These are phyloP conservation scores for Lactarius hengduanensis DNA, from an alignment of 768 basidiomycete genomes.

Conservation along the genomic window DNA sequence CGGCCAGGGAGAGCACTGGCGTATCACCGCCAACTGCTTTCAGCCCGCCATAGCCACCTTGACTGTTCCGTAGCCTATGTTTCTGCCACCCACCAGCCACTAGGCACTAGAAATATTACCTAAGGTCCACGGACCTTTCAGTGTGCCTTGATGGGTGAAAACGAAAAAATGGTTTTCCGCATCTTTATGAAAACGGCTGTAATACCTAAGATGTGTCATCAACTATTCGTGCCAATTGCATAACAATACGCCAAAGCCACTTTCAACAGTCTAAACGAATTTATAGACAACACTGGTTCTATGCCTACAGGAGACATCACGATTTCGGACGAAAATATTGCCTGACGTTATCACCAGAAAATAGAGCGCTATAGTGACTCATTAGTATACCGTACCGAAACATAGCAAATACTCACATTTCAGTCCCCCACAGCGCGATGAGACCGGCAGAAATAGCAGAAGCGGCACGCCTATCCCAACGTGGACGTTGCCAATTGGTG, in stretches of 20 bases:
- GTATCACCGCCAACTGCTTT: no score
- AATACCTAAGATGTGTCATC: background rate
- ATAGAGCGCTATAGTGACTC: background rate
- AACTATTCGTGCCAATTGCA: no score
- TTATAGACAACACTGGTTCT: background rate
- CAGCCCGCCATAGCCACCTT: no score
- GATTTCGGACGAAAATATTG: background rate
- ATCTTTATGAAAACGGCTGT: no score
- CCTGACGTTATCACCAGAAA: background rate
- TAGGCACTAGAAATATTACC: no score
- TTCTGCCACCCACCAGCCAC: no score
- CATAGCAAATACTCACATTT: slow-evolving; percentile 51
- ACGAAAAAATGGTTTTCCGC: no score
- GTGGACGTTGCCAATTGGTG: slow-evolving; percentile 58
- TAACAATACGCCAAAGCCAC: no score
- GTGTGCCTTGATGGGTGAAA: no score
- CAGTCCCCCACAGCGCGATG: slow-evolving; percentile 58
- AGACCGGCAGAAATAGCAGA: slow-evolving; percentile 58
- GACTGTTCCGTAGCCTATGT: no score
- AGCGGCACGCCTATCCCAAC: slow-evolving; percentile 64
- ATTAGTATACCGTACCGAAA: background rate
- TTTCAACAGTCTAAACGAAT: background rate
- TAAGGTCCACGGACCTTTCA: no score
- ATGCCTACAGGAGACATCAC: background rate
- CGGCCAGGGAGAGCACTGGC: no score